Evolutionary conservation across 192 early-diverging fungal genomes (phyloP), one percentile per base, ranked within the genome.

Genomic region (Radiomyces spectabilis): DNA sequence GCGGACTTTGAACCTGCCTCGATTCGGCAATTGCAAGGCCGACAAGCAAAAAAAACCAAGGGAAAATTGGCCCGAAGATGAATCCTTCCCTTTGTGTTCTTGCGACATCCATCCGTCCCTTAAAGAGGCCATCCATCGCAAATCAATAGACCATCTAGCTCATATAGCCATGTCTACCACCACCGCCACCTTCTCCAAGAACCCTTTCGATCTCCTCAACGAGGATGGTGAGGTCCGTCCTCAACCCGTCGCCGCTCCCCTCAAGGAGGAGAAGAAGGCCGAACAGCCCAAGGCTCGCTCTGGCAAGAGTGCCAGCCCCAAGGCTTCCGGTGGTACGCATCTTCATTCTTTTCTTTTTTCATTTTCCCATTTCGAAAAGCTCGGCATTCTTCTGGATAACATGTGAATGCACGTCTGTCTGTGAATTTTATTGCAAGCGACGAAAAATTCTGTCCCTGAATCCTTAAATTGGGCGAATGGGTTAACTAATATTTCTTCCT

Each of bases 161-260:
- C 69, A 61, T 38, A 50, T 57, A 53, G 33, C 21, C 42, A 42
- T 55, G 21, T 46, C 39, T 35, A 51, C 51, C 15, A 57, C 64
- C 52, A 78, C 76, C 71, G 68, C 74, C 62, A 71, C 80, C 57
- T 74, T 71, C 53, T 84, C 84, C 54, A 68, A 77, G 55, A 85
- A 84, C 72, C 73, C 71, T 57, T 91, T 85, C 57, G 77, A 79
- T 41, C 75, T 86, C 69, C 71, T 86, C 63, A 68, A 73, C 65
- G 79, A 85, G 57, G 75, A 80, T 56, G 79, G 69, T 18, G 66
- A 51, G 47, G 74, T 72, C 62, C 71, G 68, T 47, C 57, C 65
- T 47, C 31, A 67, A 73, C 45, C 66, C 59, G n/a, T n/a, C 22
- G 53, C 57, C 62, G 64, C 60, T 22, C 51, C 65, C 27, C 57